phyloP scores from a whole-genome alignment of 768 basidiomycete genomes.

The Chalciporus sphaerocephalus region DNA sequence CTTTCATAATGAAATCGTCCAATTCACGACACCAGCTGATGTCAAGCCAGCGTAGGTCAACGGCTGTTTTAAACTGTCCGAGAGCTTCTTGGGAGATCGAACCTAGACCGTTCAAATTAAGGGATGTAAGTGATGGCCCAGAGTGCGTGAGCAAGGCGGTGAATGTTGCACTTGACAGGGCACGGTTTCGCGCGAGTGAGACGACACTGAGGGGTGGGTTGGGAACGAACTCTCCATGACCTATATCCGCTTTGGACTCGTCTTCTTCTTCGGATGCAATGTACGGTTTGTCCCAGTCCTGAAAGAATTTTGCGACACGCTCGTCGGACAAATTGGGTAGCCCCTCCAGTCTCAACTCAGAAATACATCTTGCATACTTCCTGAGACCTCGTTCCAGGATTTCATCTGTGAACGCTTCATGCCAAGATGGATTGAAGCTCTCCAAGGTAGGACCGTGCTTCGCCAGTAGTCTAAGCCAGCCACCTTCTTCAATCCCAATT shows the following conservation, averaged over 20 bases:
- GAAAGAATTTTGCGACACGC: conserved; percentile 69
- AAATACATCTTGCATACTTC: conserved; percentile 43
- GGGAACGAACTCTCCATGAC: conserved; percentile 12
- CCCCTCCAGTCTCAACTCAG: conserved; percentile 50
- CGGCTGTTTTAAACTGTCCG: conserved; percentile 32
- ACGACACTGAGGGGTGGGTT: conserved; percentile 49
- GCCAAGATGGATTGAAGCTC: conserved; percentile 68
- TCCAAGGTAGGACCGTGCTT: conserved; percentile 52
- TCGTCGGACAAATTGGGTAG: conserved; percentile 63
- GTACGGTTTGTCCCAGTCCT: conserved; percentile 39
- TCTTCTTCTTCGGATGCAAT: conserved; percentile 7
- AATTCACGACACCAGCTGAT: conserved; percentile 81
- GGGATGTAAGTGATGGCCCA: conserved; percentile 47
- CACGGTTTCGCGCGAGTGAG: conserved; percentile 61
- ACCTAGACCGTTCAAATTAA: conserved; percentile 80
- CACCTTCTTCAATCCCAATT: conserved; percentile 50
- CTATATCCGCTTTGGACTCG: conserved; percentile 19
- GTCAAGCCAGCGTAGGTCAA: conserved; percentile 57
- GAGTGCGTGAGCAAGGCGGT: conserved; percentile 65
- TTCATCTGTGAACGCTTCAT: conserved; percentile 54
- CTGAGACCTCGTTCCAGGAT: conserved; percentile 61
- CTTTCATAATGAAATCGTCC: conserved; percentile 79
- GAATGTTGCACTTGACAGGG: conserved; percentile 52
- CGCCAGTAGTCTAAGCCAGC: conserved; percentile 51
- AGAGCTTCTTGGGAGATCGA: conserved; percentile 49